Percentiles rank a stretch among this genome's conserved stretches.
Conservation (phyloP, 768 basidiomycete species). For the Suillus placidus region DNA sequence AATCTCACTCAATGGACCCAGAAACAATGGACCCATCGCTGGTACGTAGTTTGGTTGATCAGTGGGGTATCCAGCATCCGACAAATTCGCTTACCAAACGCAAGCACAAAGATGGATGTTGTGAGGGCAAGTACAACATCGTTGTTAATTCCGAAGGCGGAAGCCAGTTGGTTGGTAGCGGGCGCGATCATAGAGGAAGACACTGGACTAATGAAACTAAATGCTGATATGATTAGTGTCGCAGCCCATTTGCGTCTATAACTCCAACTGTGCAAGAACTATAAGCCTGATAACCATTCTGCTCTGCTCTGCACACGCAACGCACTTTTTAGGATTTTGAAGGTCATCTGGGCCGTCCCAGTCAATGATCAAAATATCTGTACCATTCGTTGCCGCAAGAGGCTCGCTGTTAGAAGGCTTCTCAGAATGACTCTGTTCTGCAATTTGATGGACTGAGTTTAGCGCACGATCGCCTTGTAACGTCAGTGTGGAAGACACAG, state of each 20-base stretch:
- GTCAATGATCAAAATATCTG: not conserved
- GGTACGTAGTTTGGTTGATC: not conserved
- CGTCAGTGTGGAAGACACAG: not conserved
- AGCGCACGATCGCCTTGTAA: not conserved
- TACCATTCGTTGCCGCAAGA: not conserved
- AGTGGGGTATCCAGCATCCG: not conserved
- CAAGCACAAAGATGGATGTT: conserved; percentile 61
- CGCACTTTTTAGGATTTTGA: not conserved
- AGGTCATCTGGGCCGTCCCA: not conserved
- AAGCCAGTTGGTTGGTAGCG: conserved; percentile 52
- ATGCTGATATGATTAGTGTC: conserved; percentile 61
- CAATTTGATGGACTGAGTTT: not conserved
- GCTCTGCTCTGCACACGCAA: not conserved
- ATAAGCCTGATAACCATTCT: not conserved
- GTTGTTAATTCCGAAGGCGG: conserved; percentile 57
- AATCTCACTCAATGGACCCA: conserved; percentile 71
- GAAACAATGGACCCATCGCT: conserved; percentile 36
- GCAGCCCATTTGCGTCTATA: conserved; percentile 64
- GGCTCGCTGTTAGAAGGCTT: not conserved
- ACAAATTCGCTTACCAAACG: conserved; percentile 48
- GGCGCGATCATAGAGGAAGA: conserved; percentile 80
- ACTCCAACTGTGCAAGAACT: conserved; percentile 53
- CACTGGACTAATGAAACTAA: conserved; percentile 69
- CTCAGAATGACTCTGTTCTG: not conserved
- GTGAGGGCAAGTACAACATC: conserved; percentile 55